Percentiles rank a stretch among this genome's conserved stretches.
These are phyloP conservation scores for Thyridium curvatum DNA, from an alignment of 2,329 filamentous ascomycete species.

Conservation along the genomic window DNA sequence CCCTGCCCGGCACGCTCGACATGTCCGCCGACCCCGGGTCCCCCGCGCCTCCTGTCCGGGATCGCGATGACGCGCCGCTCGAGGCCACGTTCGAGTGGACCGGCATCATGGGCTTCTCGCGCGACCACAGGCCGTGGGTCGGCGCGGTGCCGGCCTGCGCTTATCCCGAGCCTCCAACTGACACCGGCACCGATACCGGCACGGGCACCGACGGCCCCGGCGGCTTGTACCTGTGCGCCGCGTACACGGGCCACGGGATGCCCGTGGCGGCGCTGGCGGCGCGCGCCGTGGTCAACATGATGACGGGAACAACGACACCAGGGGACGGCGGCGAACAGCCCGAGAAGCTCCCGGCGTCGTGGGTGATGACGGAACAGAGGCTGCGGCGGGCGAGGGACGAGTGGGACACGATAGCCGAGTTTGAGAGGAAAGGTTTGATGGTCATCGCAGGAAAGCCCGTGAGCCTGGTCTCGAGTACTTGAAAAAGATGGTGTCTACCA, in stretches of 20 bases:
- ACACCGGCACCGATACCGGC: slow-evolving; percentile 39
- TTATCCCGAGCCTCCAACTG: too few relatives aligned
- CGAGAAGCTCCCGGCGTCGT: slow-evolving; percentile 15
- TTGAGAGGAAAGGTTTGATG: slow-evolving; percentile 3
- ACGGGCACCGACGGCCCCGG: slow-evolving; percentile 41
- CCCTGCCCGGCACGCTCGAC: slow-evolving; percentile 34
- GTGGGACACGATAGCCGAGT: slow-evolving; percentile 2
- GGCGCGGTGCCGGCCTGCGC: too few relatives aligned
- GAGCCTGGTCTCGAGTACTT: too few relatives aligned
- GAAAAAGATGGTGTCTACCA: too few relatives aligned
- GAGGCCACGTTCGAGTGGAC: slow-evolving; percentile 58
- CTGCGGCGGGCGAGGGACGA: slow-evolving; percentile 3
- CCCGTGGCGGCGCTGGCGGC: slow-evolving; percentile 64
- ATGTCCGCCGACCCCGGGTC: slow-evolving; percentile 25
- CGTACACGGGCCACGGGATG: slow-evolving; percentile 74
- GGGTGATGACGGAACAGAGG: slow-evolving; percentile 6
- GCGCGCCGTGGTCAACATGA: slow-evolving; percentile 55
- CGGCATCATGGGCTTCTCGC: slow-evolving; percentile 65
- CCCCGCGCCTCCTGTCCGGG: too few relatives aligned
- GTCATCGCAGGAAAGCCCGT: too few relatives aligned
- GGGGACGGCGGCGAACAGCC: background rate
- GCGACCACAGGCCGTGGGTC: slow-evolving; percentile 20
- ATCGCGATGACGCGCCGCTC: slow-evolving; percentile 29
- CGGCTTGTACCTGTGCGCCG: slow-evolving; percentile 58
- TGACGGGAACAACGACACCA: slow-evolving; percentile 23